Evolutionary conservation across 2,329 filamentous ascomycete species (phyloP), one percentile per base, ranked within the genome.

Genomic region (Tolypocladium amazonense): DNA sequence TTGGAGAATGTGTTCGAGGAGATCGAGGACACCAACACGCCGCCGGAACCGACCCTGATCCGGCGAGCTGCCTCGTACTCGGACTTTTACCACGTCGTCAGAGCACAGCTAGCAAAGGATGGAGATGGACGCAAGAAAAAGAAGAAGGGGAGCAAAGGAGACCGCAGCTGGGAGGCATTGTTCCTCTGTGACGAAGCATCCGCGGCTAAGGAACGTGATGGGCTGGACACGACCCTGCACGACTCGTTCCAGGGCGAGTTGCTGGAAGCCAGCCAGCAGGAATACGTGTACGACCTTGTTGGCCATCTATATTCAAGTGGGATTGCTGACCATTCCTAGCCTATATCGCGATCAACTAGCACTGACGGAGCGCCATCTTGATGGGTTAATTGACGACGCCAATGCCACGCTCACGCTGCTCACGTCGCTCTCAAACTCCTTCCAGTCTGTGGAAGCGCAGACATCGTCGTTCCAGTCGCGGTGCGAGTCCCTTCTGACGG

Each of bases 391-490:
- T 30, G 77, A 82, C 35, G 90, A 92, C 70, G 92, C 93, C 1
- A 84, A 89, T 59, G 82, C 82, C 23, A 88, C 92, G 0, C 79
- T 99, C 45, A 80, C 86, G 52, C 79, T 95, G 23, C 81, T 99
- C 35, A 87, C 89, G 20, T 86, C 83, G 0, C 81, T 99, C 20
- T 92, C 92, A 18, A 84, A 88, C 66, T 93, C 92, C 6, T 99
- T 99, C 76, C 87, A 88, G 65, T 80, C 88, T 0, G 93, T 99
- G 56, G 92, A 97, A 67, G 79, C 84, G 12, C 93, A 97, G 75
- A 99, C 94, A 0, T 90, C 88, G n/a, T 88, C 89, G 18, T 97
- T 99, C 76, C 90, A 92, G 71, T 85, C 88, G 55, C 92, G 96
- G 73, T 99, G 94, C 74, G 91, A 97, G 70, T 89, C 90, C 60